Evolutionary conservation across 345 rosid genomes (phyloP), one percentile per base, ranked within the genome.

Genomic region (Lagerstroemia speciosa): DNA sequence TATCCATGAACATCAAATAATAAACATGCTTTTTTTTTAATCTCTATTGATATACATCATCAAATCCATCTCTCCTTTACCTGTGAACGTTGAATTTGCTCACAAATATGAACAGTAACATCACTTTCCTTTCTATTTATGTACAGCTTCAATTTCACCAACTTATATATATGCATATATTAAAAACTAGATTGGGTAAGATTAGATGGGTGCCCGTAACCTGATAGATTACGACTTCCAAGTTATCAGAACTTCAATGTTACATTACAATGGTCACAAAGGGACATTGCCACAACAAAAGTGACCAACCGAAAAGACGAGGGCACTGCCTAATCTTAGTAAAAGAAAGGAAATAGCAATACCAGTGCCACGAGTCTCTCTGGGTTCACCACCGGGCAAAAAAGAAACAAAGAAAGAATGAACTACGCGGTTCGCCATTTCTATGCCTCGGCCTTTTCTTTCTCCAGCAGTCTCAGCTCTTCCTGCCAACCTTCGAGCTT

Each of bases 401-500:
- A 24, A 6, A 31, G 30, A 2, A 55, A 24, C 43, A 58, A 71
- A n/a, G 36, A 27, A 33, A 32, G 14, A 43, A 15, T 20, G 46
- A 38, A 38, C 41, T 38, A 31, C 1, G 5, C 10, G 14, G 46
- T 46, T 73, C 62, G 87, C 61, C 82, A 76, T 58, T 71, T 73
- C 50, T 75, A 72, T 62, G 77, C 37, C 69, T 78, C 81, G 48
- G 81, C 79, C 67, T 78, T 81, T 65, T 82, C 76, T 68, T 72
- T 83, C 77, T 89, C 95, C 79, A 94, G 75, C 55, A 82, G 77
- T 85, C 87, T 87, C 64, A 91, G 83, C 78, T 94, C 96, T 76
- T 85, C 74, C 20, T 64, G 86, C 99, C 97, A 94, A 37, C 86
- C 82, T 75, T 86, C 97, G 53, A 94, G 40, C 78, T 88, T 94